phyloP scores from a whole-genome alignment of 1,139 yeast genomes.

The Candida tetrigidarum region DNA sequence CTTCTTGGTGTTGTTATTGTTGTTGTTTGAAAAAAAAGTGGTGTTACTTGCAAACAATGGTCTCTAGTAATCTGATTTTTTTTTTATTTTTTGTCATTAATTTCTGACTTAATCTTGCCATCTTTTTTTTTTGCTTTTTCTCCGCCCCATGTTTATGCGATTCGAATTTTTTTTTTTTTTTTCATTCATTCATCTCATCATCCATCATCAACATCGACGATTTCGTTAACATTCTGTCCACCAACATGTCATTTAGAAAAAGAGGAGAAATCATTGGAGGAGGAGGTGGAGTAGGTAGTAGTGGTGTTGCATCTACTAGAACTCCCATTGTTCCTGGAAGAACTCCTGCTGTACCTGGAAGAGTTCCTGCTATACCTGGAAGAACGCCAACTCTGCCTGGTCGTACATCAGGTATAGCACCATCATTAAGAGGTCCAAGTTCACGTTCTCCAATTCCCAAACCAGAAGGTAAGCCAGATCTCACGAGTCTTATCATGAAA shows the following conservation, averaged over 20 bases:
- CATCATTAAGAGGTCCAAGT: constrained; percentile 14
- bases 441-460: constrained; percentile 14
- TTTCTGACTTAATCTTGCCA: not conserved
- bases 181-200: constrained; percentile 4
- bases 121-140: not conserved
- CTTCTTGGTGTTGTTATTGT: not conserved
- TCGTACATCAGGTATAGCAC: constrained; percentile 13
- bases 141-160: not conserved
- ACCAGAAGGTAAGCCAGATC: constrained; percentile 13
- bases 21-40: not conserved
- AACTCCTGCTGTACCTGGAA: constrained; percentile 16
- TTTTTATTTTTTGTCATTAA: not conserved
- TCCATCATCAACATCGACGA: not conserved
- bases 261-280: constrained; percentile 63
- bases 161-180: constrained; percentile 6
- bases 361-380: constrained; percentile 16
- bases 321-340: constrained; percentile 23
- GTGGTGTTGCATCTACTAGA: constrained; percentile 13
- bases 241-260: constrained; percentile 64
- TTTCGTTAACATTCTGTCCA: not conserved
- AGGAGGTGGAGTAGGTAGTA: constrained; percentile 21
- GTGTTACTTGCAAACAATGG: not conserved
- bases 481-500: constrained; percentile 17
- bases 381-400: constrained; percentile 8
- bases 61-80: not conserved